Evolutionary conservation across 2,329 filamentous ascomycete genomes (phyloP), one percentile per base, ranked within the genome.

Genomic region (Ophiognomonia clavigignenti-juglandacearum): DNA sequence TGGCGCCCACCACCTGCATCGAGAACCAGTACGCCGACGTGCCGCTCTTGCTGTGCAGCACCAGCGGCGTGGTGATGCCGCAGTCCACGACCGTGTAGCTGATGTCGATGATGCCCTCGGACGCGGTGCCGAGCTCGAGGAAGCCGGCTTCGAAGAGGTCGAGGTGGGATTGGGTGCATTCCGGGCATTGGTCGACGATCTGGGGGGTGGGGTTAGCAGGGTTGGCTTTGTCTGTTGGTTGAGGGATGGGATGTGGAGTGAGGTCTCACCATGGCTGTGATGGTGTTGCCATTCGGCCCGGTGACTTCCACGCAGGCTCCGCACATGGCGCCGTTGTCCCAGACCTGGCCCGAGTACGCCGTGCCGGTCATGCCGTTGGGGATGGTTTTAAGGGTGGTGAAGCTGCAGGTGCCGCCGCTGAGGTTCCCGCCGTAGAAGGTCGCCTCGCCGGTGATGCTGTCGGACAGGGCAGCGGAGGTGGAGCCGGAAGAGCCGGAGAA

Each of bases 1-100:
- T 82, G 56, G 76, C 66, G 63, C 85, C 84, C 56, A 82, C 69
- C 36, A 85, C 80, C 61, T 86, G 82, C 71, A 82, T 80, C 39
- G 70, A 71, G 56, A 65, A 63, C 69, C 66, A 74, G 57, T 65
- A 62, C n/a, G 54, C 41, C 6, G 67, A 71, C 4, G 68, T 67
- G 9, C 70, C 70, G 14, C 59, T 61, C 61, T 73, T 73, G 62
- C 68, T 72, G 56, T 66, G 66, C 8, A 73, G 62, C n/a, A 62
- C 51, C 4, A 73, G 58, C 4, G 71, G 67, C 3, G 62, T 59
- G 2, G 61, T 61, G 59, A 73, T 71, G 44, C 65, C 67, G 53
- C 70, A 73, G 19, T 59, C 51, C 26, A 70, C 64, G 39, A 64
- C 59, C 13, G 58, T 59, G 55, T 67, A 69, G 1, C 44, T 38